Percentiles rank a stretch among this genome's conserved stretches.
Evolutionary conservation across 2,329 filamentous ascomycete genomes (phyloP).

Genomic region (Aureobasidium mangrovei): DNA sequence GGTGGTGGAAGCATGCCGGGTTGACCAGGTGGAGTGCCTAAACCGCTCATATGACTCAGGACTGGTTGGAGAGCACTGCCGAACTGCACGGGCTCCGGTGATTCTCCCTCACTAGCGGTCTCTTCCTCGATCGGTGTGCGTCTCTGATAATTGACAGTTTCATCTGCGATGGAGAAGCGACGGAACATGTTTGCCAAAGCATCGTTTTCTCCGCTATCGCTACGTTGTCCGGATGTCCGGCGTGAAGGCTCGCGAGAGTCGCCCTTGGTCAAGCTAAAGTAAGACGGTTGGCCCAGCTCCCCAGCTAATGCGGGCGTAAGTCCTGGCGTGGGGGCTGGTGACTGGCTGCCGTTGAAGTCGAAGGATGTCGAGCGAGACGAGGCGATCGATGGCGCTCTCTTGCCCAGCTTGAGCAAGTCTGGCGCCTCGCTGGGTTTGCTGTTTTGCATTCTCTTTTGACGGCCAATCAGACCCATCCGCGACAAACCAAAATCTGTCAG

Average conservation of each 20-base stretch:
- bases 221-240: constrained; percentile 71
- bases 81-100: constrained; percentile 54
- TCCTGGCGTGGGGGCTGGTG: constrained; percentile 74
- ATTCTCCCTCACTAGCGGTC: constrained; percentile 57
- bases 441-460: constrained; percentile 79
- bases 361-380: constrained; percentile 92
- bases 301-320: constrained; percentile 69
- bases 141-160: constrained; percentile 28
- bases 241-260: constrained; percentile 48
- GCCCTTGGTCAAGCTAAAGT: constrained; percentile 70
- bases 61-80: constrained; percentile 51
- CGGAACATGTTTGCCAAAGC: constrained; percentile 73
- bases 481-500: constrained; percentile 96
- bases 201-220: constrained; percentile 88
- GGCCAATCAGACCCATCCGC: constrained; percentile 90
- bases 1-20: constrained; percentile 82
- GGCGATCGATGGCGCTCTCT: constrained; percentile 70
- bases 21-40: constrained; percentile 53
- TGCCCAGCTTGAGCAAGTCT: constrained; percentile 83
- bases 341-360: constrained; percentile 72
- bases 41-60: constrained; percentile 45
- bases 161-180: constrained; percentile 51
- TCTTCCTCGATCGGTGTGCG: constrained; percentile 66
- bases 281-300: constrained; percentile 75
- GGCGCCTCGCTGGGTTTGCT: constrained; percentile 72